Conservation (phyloP, 2,329 filamentous ascomycete genomes). For the Didymella sp. region DNA sequence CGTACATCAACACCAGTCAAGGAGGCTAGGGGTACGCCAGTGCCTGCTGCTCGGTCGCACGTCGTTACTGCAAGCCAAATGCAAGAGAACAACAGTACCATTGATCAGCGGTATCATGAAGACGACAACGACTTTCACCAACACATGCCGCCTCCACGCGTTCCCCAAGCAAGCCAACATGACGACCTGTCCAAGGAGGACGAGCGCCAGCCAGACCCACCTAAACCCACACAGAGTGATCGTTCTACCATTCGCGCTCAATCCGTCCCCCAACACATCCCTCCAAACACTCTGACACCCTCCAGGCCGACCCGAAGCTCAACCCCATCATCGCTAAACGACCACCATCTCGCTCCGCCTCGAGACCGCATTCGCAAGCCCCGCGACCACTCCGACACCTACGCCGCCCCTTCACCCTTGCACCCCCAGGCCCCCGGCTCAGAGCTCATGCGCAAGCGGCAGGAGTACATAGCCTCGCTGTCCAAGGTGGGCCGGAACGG, state of each 20-base stretch:
- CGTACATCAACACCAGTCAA: not conserved
- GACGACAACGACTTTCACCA: not conserved
- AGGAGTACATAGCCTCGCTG: constrained; percentile 11
- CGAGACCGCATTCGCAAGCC: not conserved
- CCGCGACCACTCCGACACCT: not conserved
- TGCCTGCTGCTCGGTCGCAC: not conserved
- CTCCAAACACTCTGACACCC: not conserved
- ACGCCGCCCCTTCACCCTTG: not conserved
- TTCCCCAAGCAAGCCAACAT: not conserved
- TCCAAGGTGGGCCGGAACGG: not conserved
- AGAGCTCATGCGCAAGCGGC: constrained; percentile 16
- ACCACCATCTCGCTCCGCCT: not conserved
- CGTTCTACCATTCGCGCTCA: not conserved
- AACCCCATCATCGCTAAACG: not conserved
- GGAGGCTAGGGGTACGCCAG: not conserved
- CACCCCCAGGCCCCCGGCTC: constrained; percentile 5
- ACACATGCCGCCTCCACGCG: not conserved
- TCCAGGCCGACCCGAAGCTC: not conserved
- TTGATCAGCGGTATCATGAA: not conserved
- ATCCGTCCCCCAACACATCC: not conserved
- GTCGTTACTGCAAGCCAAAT: not conserved
- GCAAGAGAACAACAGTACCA: not conserved
- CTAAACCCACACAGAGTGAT: not conserved
- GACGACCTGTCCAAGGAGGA: not conserved
- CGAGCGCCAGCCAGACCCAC: not conserved